Base-by-base conservation (phyloP, 371 early-diverging fungal genomes). In the Lichtheimia ramosa region DNA sequence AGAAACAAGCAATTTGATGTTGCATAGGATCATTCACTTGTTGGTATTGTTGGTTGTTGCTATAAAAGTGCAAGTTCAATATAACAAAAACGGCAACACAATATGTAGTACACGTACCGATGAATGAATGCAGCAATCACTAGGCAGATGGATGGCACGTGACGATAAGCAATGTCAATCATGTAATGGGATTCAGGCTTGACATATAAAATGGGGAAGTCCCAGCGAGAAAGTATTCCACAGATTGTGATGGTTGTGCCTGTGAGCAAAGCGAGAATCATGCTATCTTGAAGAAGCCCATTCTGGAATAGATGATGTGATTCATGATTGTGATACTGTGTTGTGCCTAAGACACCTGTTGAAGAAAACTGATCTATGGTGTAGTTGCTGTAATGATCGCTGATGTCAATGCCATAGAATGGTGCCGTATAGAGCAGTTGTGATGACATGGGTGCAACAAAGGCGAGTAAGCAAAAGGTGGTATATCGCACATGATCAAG, bases 191-290 rank as follows among this genome's bases (percentile, higher is more conserved):
- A 51, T 34, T 40, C 8, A 12, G 71, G 71, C 18, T 62, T 59
- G n/a, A 73, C 62, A 58, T 62, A 70, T 6, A 62, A 43, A 12
- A 73, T 65, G 4, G 71, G 59, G 20, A 76, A 71, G 7, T 76
- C 65, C 77, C 77, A 76, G 59, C 67, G 65, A 48, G 65, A 69
- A 1, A 65, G 34, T 5, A 78, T 34, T n/a, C 67, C 62, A 28
- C 58, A 63, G 6, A 79, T 5, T 6, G 77, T 68, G 5, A 74
- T 56, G 14, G 77, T 65, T 12, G 69, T 48, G n/a, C 61, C 61
- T 20, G 83, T 62, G 42, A 74, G 68, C 28, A 82, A 61, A 20
- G 69, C 62, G 55, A 84, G 75, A 21, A 79, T 71, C 20, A 64
- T 52, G 20, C 62, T 59, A 50, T 71, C 71, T 4, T 53, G 28